phyloP scores from a whole-genome alignment of 768 basidiomycete species.

The Arthromyces matolae region DNA sequence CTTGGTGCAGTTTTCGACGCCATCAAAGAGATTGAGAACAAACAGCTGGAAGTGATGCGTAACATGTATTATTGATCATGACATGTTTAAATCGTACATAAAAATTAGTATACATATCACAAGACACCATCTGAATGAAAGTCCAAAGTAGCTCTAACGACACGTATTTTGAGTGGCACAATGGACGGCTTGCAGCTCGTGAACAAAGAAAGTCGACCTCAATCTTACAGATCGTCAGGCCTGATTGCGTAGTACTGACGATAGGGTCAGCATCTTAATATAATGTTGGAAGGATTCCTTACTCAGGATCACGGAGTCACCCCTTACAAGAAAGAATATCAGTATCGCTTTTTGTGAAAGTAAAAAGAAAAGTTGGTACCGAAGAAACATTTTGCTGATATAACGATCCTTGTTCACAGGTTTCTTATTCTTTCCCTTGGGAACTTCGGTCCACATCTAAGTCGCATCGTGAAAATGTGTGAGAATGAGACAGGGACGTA shows the following conservation, averaged over 20 bases:
- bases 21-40: slow-evolving; percentile 26
- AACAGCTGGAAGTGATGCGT: slow-evolving; percentile 11
- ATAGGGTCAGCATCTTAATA: slow-evolving; percentile 27
- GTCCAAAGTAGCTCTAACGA: not conserved
- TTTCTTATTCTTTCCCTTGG: slow-evolving; percentile 98
- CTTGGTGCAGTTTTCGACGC: slow-evolving; percentile 56
- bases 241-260: slow-evolving; percentile 70
- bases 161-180: not conserved
- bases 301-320: slow-evolving; percentile 98
- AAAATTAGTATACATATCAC: slow-evolving; percentile 1
- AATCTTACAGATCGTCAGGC: slow-evolving; percentile 33
- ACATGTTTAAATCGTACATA: not conserved
- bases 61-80: slow-evolving; percentile 16
- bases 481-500: not conserved
- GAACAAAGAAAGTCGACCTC: not conserved
- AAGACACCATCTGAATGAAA: slow-evolving; percentile 1
- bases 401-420: slow-evolving; percentile 99
- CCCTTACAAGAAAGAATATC: slow-evolving; percentile 42
- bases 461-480: slow-evolving; percentile 8
- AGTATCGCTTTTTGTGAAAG: slow-evolving; percentile 1
- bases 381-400: slow-evolving; percentile 98
- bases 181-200: not conserved
- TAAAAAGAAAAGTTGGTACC: slow-evolving; percentile 42
- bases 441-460: slow-evolving; percentile 99
- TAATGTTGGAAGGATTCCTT: slow-evolving; percentile 32